These are phyloP conservation scores for Fraxinus xanthoxyloides DNA, from an alignment of 305 asterid genomes.

Conservation along the genomic window DNA sequence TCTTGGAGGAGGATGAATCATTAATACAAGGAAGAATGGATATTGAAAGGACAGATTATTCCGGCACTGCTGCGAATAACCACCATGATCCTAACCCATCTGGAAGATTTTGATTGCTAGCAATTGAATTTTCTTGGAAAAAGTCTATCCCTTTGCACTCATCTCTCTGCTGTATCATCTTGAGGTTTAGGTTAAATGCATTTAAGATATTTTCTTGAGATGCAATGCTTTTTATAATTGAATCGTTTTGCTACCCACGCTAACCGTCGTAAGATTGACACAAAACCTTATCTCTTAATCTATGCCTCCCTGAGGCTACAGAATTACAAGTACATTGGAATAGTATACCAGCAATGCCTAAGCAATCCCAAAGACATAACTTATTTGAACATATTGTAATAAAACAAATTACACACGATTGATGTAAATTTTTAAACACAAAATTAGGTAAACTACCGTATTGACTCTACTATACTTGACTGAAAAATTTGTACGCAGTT, in stretches of 20 bases:
- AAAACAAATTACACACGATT: background rate
- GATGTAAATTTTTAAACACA: background rate
- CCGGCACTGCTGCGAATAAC: slow-evolving; percentile 53
- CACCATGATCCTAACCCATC: slow-evolving; percentile 60
- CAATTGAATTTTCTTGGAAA: background rate
- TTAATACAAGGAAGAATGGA: slow-evolving; percentile 25
- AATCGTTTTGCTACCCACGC: background rate
- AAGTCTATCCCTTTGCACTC: background rate
- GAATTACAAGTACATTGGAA: background rate
- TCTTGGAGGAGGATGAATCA: slow-evolving; percentile 10
- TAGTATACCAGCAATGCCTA: background rate
- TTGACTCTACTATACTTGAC: background rate
- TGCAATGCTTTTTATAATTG: background rate
- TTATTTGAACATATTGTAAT: background rate
- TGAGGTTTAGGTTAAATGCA: background rate
- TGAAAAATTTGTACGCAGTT: background rate
- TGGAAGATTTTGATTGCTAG: slow-evolving; percentile 11
- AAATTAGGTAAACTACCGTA: background rate
- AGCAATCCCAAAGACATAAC: background rate
- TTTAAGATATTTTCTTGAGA: background rate
- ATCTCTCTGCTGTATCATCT: background rate
- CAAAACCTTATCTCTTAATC: background rate
- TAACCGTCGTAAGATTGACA: background rate
- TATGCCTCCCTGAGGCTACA: background rate
- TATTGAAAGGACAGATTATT: slow-evolving; percentile 39